Percentiles rank a stretch among this genome's conserved stretches.
Conservation (phyloP, 2,329 filamentous ascomycete genomes). For the Trichoderma aggressivum region DNA sequence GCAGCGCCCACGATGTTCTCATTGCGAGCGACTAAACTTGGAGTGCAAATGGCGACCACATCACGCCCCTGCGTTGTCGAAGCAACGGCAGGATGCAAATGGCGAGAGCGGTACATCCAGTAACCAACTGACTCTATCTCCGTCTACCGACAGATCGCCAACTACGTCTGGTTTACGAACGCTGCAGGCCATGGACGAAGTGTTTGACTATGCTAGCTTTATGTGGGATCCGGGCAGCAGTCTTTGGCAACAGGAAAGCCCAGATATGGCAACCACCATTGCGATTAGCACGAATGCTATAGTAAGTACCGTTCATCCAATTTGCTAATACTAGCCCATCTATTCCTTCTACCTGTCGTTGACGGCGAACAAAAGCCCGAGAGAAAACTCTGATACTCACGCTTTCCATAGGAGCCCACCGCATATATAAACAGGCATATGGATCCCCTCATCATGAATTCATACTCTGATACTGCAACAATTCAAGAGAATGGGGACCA, state of each 20-base stretch:
- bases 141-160: conserved; percentile 29
- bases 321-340: background rate
- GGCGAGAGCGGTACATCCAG: conserved; percentile 19
- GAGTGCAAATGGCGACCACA: conserved; percentile 48
- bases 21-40: conserved; percentile 50
- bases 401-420: background rate
- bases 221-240: conserved; percentile 42
- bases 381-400: background rate
- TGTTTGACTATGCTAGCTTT: conserved; percentile 48
- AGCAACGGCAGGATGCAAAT: conserved; percentile 25
- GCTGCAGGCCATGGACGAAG: conserved; percentile 37
- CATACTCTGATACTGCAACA: background rate
- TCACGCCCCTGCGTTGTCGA: background rate
- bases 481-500: background rate
- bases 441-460: background rate
- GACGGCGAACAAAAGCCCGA: background rate
- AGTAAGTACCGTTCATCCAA: conserved; percentile 21
- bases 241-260: conserved; percentile 25
- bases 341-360: background rate
- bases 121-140: conserved; percentile 27
- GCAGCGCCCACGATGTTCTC: conserved; percentile 46
- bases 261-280: background rate
- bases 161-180: conserved; percentile 27
- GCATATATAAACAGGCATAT: background rate
- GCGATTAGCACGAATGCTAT: background rate